phyloP scores from a whole-genome alignment of 352 stramenopile species.

The Pythium plurisporium region DNA sequence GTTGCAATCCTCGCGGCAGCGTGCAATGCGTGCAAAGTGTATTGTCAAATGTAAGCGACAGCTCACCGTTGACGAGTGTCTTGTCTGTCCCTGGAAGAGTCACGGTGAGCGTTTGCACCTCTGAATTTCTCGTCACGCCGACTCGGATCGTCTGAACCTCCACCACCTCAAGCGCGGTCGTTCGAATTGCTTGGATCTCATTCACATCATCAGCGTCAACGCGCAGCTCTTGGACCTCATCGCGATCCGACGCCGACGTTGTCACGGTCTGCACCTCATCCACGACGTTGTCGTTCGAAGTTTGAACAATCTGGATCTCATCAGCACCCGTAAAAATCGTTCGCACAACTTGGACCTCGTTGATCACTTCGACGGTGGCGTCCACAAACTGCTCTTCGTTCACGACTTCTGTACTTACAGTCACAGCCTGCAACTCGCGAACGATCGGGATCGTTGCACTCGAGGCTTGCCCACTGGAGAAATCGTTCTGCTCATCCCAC shows the following conservation, averaged over 20 bases:
- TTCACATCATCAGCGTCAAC: slow-evolving; percentile 86
- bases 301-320: slow-evolving; percentile 86
- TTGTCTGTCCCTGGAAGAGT: slow-evolving; percentile 58
- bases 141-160: slow-evolving; percentile 90
- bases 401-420: slow-evolving; percentile 72
- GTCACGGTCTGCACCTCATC: slow-evolving; percentile 92
- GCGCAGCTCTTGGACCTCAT: slow-evolving; percentile 89
- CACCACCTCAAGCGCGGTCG: slow-evolving; percentile 57
- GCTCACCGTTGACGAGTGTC: slow-evolving; percentile 39
- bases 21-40: slow-evolving; percentile 68
- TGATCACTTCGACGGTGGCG: slow-evolving; percentile 91
- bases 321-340: slow-evolving; percentile 81
- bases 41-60: slow-evolving; percentile 62
- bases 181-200: slow-evolving; percentile 89
- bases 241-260: slow-evolving; percentile 87
- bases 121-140: slow-evolving; percentile 49
- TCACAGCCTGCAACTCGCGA: slow-evolving; percentile 88
- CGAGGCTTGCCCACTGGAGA: slow-evolving; percentile 64
- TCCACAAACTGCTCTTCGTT: slow-evolving; percentile 94
- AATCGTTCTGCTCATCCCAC: slow-evolving; percentile 80
- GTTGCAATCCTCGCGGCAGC: slow-evolving; percentile 45
- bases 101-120: slow-evolving; percentile 86
- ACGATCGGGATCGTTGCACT: slow-evolving; percentile 79
- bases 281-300: slow-evolving; percentile 58
- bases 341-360: slow-evolving; percentile 94